Conservation (phyloP, 1,284 basidiomycete genomes). For the Schizophyllum commune region DNA sequence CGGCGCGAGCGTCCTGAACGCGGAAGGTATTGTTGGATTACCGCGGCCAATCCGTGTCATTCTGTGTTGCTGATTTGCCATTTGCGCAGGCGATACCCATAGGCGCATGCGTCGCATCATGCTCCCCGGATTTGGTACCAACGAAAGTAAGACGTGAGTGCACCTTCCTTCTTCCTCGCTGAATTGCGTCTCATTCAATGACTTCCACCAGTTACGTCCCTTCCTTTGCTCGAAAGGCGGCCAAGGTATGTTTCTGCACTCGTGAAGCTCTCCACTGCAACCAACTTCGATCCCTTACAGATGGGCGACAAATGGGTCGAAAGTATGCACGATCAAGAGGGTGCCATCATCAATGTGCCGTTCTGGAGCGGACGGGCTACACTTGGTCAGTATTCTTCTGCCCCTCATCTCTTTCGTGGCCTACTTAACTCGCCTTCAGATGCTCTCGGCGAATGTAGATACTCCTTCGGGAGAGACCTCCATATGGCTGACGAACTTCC, state of each 20-base stretch:
- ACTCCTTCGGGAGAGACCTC: neutral
- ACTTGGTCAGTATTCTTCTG: neutral
- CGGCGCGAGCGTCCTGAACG: slow-evolving; percentile 11
- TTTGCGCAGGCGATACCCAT: slow-evolving; percentile 22
- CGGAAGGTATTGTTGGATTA: slow-evolving; percentile 6
- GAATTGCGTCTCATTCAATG: slow-evolving; percentile 18
- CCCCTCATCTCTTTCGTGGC: neutral
- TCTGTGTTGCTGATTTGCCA: neutral
- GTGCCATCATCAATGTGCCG: neutral
- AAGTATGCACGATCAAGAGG: neutral
- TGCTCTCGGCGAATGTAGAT: slow-evolving; percentile 16
- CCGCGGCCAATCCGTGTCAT: too few relatives aligned
- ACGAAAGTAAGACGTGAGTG: slow-evolving; percentile 24
- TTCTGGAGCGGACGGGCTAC: neutral
- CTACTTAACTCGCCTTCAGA: slow-evolving; percentile 4
- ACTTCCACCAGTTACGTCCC: slow-evolving; percentile 15
- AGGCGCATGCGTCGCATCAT: slow-evolving; percentile 29
- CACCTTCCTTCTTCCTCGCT: slow-evolving; percentile 23
- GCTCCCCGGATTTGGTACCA: slow-evolving; percentile 27
- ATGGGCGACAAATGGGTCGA: neutral
- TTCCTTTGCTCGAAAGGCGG: slow-evolving; percentile 23
- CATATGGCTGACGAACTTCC: neutral
- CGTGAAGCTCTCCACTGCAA: neutral
- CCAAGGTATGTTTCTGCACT: slow-evolving; percentile 18
- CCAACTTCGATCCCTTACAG: neutral